Evolutionary conservation across 1,284 basidiomycete species (phyloP), one percentile per base, ranked within the genome.

Genomic region (Leccinum griseonigrum): DNA sequence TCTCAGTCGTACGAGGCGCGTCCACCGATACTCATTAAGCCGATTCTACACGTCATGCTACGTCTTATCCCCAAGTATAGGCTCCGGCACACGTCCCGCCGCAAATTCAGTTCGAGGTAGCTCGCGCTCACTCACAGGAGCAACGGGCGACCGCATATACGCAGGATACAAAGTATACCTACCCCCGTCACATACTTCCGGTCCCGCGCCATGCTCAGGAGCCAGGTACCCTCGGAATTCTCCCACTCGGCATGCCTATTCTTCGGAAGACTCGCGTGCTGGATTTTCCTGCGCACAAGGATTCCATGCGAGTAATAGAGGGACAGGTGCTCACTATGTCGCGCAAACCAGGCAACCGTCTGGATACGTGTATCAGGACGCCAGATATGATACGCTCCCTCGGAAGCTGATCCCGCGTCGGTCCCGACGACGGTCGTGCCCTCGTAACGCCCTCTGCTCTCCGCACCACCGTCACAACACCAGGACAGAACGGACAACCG

Each of bases 1-100:
- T 14, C 67, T 18, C 70, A 73, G 28, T 53, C 71, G 0, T 72
- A 64, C 34, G 72, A 71, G 18, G 3, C 68, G 7, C 69, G 71
- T 38, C 31, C 62, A 3, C 46, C 3, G 72, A 68, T 36, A 6
- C 70, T 13, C 64, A 73, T 13, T 69, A 69, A 29, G 54, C n/a
- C 0, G 69, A 73, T 34, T 57, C 62, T 13, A 68, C 69, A 3
- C 66, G 72, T 3, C 66, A 70, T 3, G 61, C 61, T 11, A 66
- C 69, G 9, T 71, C 69, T 31, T 71, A 71, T 40, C 3, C 67
- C 3, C 68, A 70, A 38, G 40, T 4, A 0, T 71, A 73, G 22
- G n/a, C n/a, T n/a, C n/a, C n/a, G n/a, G n/a, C n/a, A n/a, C 69
- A 68, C 13, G 54, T 64, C 11, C 54, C 60, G 2, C 22, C 60